Evolutionary conservation across 75 land plant species (phyloP).

Genomic region (Pinus taeda): DNA sequence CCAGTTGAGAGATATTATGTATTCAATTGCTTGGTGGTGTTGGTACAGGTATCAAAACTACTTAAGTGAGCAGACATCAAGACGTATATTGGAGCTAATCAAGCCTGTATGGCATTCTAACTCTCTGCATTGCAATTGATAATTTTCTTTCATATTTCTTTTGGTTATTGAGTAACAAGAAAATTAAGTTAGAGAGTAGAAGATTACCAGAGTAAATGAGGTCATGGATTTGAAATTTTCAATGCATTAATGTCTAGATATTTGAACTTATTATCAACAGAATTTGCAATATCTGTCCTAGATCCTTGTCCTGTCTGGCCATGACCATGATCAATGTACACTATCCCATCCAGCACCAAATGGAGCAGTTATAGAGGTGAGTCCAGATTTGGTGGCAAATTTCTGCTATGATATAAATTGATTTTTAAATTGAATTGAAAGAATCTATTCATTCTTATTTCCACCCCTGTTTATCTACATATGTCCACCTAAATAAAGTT

Average conservation of each 20-base stretch:
- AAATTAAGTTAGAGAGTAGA: not conserved
- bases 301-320: slow-evolving; percentile 86
- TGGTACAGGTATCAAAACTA: slow-evolving; percentile 82
- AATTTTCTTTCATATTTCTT: slow-evolving; percentile 7
- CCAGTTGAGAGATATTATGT: not conserved
- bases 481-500: not conserved
- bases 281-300: slow-evolving; percentile 21
- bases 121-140: slow-evolving; percentile 1
- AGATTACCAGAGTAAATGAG: not conserved
- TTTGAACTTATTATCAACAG: not conserved
- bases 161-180: not conserved
- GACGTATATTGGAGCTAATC: slow-evolving; percentile 43
- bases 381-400: not conserved
- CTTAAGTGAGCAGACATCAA: slow-evolving; percentile 59
- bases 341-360: slow-evolving; percentile 37
- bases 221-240: slow-evolving; percentile 6
- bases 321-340: slow-evolving; percentile 94
- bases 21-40: not conserved
- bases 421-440: not conserved
- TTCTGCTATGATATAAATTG: not conserved
- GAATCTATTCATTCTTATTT: not conserved
- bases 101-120: slow-evolving; percentile 61
- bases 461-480: not conserved
- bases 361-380: slow-evolving; percentile 67
- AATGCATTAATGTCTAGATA: not conserved